Evolutionary conservation across 176 grass and related monocot species (phyloP).

Genomic region (Triticum timopheevii): DNA sequence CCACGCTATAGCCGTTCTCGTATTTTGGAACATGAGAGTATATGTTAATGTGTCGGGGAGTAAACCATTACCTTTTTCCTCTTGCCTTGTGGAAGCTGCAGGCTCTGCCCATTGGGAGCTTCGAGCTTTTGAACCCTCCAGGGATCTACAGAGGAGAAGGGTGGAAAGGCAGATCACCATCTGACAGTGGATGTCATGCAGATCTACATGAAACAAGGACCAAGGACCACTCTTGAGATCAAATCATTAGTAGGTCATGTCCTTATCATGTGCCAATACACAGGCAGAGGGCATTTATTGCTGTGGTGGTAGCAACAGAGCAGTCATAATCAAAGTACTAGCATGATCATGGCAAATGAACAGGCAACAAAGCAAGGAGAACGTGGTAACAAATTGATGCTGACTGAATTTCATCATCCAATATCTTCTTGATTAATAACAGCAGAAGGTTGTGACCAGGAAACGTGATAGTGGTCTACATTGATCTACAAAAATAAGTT

Average conservation of each 20-base stretch:
- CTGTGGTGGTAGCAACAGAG: slow-evolving; percentile 29
- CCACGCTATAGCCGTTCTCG: too few species aligned
- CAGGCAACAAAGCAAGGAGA: neutral
- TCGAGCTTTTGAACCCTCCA: slow-evolving; percentile 5
- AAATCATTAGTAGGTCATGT: slow-evolving; percentile 70
- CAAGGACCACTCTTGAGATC: slow-evolving; percentile 44
- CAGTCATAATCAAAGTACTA: slow-evolving; percentile 16
- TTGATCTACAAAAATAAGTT: slow-evolving; percentile 41
- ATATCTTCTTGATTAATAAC: slow-evolving; percentile 52
- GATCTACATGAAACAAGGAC: slow-evolving; percentile 39
- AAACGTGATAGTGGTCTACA: slow-evolving; percentile 20
- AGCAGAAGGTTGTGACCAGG: slow-evolving; percentile 25
- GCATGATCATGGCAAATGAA: slow-evolving; percentile 17
- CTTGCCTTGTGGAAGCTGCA: neutral
- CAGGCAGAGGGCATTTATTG: slow-evolving; percentile 45
- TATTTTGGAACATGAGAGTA: neutral
- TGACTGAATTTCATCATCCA: slow-evolving; percentile 24
- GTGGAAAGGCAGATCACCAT: slow-evolving; percentile 2
- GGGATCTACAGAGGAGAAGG: neutral
- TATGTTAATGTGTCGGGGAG: neutral
- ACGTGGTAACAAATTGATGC: neutral
- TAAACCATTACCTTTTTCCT: neutral
- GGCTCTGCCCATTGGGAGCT: neutral
- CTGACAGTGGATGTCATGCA: slow-evolving; percentile 15
- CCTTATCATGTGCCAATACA: slow-evolving; percentile 35